Percentiles rank a stretch among this genome's conserved stretches.
These are phyloP conservation scores for Ustilago cynodontis DNA, from an alignment of 1,284 basidiomycete genomes.

Conservation along the genomic window DNA sequence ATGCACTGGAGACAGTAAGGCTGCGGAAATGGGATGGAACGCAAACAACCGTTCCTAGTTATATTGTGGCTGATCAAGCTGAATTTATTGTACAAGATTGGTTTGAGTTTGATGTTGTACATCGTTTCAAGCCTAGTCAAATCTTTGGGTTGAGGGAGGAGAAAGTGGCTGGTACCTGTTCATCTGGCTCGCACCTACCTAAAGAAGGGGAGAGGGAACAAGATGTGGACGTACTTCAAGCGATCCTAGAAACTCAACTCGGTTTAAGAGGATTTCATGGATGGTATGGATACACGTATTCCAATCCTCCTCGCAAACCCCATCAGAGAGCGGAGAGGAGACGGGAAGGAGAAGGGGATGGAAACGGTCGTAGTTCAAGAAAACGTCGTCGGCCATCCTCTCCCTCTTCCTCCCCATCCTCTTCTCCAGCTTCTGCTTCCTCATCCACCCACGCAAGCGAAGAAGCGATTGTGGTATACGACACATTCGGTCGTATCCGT, in stretches of 20 bases:
- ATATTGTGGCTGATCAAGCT: constrained; percentile 9
- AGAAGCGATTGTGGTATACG: constrained; percentile 28
- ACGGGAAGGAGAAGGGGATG: no score
- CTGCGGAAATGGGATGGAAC: constrained; percentile 41
- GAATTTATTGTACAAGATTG: constrained; percentile 13
- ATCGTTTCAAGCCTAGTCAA: constrained; percentile 1
- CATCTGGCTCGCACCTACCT: no score
- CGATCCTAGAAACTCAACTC: constrained; percentile 20
- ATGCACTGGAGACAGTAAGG: constrained; percentile 1
- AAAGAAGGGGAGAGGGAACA: neutral
- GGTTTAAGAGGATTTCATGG: constrained; percentile 25
- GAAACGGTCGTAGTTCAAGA: neutral
- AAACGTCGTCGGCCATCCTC: constrained; percentile 20
- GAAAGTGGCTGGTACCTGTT: no score
- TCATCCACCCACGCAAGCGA: no score
- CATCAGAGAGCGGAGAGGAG: no score
- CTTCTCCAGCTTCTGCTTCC: no score
- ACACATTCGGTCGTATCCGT: constrained; percentile 31
- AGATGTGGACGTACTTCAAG: constrained; percentile 11
- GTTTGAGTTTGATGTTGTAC: constrained; percentile 25
- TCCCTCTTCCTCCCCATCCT: constrained; percentile 3
- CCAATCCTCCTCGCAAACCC: constrained; percentile 2
- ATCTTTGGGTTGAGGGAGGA: neutral
- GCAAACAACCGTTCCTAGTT: constrained; percentile 6
- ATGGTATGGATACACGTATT: constrained; percentile 28